A percentile compares a stretch with the other conserved stretches of the same genome.
phyloP scores from a whole-genome alignment of 306 rosid species.

The Inga oerstediana region DNA sequence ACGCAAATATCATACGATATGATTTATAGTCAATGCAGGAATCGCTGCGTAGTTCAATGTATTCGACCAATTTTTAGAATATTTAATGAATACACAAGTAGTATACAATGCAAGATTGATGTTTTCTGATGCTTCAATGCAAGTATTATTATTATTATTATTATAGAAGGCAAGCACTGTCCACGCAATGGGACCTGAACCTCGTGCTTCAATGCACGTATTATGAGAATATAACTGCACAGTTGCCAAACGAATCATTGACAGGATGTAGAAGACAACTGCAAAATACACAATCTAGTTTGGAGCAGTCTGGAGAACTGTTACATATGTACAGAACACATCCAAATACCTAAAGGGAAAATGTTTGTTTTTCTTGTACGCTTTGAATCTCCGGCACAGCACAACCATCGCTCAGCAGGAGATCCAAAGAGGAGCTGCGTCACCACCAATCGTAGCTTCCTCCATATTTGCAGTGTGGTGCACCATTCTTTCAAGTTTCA shows the following conservation, averaged over 20 bases:
- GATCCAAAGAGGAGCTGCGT: not conserved
- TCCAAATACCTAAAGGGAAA: not conserved
- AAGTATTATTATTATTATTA: not conserved
- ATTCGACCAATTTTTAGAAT: not conserved
- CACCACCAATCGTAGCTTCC: slow-evolving; percentile 31
- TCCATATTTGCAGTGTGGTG: slow-evolving; percentile 33
- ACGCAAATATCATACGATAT: slow-evolving; percentile 6
- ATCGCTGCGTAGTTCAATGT: slow-evolving; percentile 5
- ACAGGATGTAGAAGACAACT: not conserved
- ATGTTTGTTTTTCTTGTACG: not conserved
- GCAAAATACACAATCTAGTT: not conserved
- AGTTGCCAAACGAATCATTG: not conserved
- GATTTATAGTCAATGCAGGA: not conserved
- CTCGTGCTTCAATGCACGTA: not conserved
- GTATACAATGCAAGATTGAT: not conserved
- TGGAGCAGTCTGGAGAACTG: not conserved
- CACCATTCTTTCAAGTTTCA: slow-evolving; percentile 31
- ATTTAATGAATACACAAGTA: not conserved
- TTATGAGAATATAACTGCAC: not conserved
- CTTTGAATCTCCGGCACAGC: not conserved
- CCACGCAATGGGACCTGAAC: no score
- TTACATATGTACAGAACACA: slow-evolving; percentile 4
- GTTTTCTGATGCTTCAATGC: not conserved
- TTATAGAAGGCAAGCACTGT: no score
- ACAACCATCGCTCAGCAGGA: not conserved